These are phyloP conservation scores for Vachellia pachyceras DNA, from an alignment of 306 rosid species.

Conservation along the genomic window DNA sequence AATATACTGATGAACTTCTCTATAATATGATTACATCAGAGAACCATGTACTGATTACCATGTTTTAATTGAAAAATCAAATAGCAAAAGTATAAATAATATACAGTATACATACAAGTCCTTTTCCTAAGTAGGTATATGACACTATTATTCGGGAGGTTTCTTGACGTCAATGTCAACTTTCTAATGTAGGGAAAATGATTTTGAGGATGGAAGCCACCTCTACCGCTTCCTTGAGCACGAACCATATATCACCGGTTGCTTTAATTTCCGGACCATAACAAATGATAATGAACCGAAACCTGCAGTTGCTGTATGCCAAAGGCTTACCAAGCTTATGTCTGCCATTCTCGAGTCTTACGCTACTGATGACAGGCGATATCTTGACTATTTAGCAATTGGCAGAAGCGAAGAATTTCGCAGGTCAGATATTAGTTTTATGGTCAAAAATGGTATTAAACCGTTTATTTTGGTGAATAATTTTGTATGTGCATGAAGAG, in stretches of 20 bases:
- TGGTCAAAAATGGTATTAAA: background rate
- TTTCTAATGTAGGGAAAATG: conserved; percentile 67
- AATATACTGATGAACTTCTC: background rate
- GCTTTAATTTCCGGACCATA: conserved; percentile 74
- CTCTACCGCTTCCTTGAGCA: conserved; percentile 91
- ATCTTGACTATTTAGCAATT: conserved; percentile 72
- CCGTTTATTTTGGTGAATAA: conserved; percentile 12
- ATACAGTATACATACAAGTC: background rate
- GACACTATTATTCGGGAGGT: conserved; percentile 18
- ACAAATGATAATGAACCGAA: conserved; percentile 70
- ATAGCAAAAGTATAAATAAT: background rate
- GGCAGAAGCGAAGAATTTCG: conserved; percentile 94
- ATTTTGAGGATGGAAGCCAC: conserved; percentile 83
- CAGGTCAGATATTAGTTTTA: conserved; percentile 53
- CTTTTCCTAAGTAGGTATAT: background rate
- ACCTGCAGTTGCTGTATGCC: conserved; percentile 62
- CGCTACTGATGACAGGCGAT: conserved; percentile 72
- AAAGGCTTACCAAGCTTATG: conserved; percentile 77
- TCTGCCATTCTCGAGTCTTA: conserved; percentile 89
- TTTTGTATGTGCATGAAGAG: background rate
- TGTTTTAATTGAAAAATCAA: background rate
- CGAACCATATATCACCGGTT: conserved; percentile 64
- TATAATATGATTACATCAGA: background rate
- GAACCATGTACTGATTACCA: background rate
- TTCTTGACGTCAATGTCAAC: conserved; percentile 34